Base-by-base conservation (phyloP, 352 stramenopile species). In the Phytophthora podocarpi region DNA sequence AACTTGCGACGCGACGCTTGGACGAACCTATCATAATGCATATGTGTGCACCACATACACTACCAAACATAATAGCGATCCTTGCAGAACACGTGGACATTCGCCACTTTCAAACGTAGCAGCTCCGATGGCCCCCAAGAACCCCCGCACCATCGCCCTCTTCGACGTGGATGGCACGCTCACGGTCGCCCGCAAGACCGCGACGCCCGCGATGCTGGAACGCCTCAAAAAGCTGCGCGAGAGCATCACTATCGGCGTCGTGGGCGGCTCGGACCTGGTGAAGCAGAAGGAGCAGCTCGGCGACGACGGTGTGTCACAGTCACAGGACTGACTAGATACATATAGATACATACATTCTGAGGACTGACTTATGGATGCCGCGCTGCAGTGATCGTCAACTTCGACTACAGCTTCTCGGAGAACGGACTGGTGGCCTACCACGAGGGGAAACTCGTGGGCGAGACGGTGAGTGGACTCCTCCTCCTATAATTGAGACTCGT, bases 221-320 rank as follows among this genome's bases (percentile, higher is more conserved):
- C 98, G 98, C 49, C 85, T 99, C 52, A 85, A 94, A 48, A 87
- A 90, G 55, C 85, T 99, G 59, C 97, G 80, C 52, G 90, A 92
- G 67, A 73, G 74, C 64, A 98, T 99, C 64, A 98, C 95, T 6
- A 93, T 99, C 52, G 98, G 98, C 35, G 98, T 99, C 56, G 97
- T 99, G 28, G 97, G 97, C 54, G 97, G 97, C 46, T 99, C 95
- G 35, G 98, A 99, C 74, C 83, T 99, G 32, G 85, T 96, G 26
- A 99, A 99, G 86, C 98, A 99, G 75, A 96, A 98, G 84, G 97
- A 99, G 69, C 98, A 99, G 73, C 88, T 99, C 16, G 98, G 98
- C 50, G 85, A 97, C 43, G 82, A 91, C 54, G 88, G 90, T 97
- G 48, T 30, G 71, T 62, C n/a, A n/a, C n/a, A n/a, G n/a, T n/a